phyloP scores from a whole-genome alignment of 805 yeast species.

The Wickerhamomyces pijperi region DNA sequence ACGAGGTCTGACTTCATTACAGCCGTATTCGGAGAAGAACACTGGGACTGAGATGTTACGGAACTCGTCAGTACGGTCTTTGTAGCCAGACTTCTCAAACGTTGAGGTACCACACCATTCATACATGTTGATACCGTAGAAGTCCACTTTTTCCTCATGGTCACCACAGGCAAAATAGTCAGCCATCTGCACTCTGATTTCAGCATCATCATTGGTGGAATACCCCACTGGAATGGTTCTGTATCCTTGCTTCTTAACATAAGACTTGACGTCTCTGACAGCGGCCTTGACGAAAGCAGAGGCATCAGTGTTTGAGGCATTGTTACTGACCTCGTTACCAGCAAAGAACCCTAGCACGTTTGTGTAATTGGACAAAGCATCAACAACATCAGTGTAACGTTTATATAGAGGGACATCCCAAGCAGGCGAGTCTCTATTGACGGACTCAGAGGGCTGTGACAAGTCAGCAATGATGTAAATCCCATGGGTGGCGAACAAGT shows the following conservation, averaged over 20 bases:
- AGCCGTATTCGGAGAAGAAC: conserved; percentile 85
- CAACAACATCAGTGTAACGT: conserved; percentile 69
- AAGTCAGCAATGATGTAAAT: conserved; percentile 79
- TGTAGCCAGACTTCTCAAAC: conserved; percentile 55
- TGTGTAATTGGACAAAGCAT: conserved; percentile 55
- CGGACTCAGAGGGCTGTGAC: conserved; percentile 63
- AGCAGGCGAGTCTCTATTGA: conserved; percentile 57
- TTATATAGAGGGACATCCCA: conserved; percentile 60
- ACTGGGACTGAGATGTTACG: conserved; percentile 64
- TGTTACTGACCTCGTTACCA: conserved; percentile 83
- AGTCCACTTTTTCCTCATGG: conserved; percentile 46
- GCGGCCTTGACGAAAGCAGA: conserved; percentile 88
- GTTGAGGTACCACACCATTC: conserved; percentile 82
- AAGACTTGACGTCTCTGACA: conserved; percentile 66
- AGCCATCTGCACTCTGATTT: conserved; percentile 62
- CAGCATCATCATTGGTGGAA: conserved; percentile 73
- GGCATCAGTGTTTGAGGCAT: conserved; percentile 59
- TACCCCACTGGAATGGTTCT: conserved; percentile 79
- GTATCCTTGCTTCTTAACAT: conserved; percentile 53
- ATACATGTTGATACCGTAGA: conserved; percentile 83
- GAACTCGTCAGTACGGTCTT: conserved; percentile 61
- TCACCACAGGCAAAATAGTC: conserved; percentile 75
- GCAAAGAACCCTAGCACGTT: conserved; percentile 85
- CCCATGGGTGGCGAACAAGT: conserved; percentile 60
- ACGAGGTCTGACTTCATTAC: conserved; percentile 67